Evolutionary conservation across 352 stramenopile species (phyloP).

Genomic region (Pythium phragmitis): DNA sequence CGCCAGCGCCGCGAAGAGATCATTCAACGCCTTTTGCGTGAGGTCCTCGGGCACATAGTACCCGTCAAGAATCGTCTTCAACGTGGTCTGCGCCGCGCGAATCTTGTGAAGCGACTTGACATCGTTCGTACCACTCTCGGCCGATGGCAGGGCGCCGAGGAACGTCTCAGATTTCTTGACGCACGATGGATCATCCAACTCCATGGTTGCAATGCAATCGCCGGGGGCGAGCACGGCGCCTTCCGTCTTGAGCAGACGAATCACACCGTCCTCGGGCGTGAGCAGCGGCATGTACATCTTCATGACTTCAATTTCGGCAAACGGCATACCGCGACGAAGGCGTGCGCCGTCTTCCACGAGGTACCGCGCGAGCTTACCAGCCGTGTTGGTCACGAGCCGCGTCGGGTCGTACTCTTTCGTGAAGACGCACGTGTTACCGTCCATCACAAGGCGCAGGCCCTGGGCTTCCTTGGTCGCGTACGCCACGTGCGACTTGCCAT

Average conservation of each 20-base stretch:
- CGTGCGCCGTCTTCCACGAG: constrained; percentile 96
- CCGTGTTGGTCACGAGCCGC: constrained; percentile 96
- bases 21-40: constrained; percentile 79
- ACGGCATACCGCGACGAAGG: constrained; percentile 82
- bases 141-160: constrained; percentile 68
- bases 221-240: constrained; percentile 94
- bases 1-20: constrained; percentile 77
- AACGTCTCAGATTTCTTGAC: constrained; percentile 94
- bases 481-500: constrained; percentile 96
- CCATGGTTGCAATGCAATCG: constrained; percentile 96
- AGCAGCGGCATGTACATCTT: constrained; percentile 99
- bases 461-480: constrained; percentile 94
- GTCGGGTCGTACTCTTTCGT: constrained; percentile 99
- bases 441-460: constrained; percentile 91
- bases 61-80: constrained; percentile 94
- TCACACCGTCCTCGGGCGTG: constrained; percentile 95
- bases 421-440: constrained; percentile 97
- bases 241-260: constrained; percentile 95
- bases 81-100: constrained; percentile 67
- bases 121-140: constrained; percentile 34
- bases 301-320: constrained; percentile 97
- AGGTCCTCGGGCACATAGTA: constrained; percentile 89
- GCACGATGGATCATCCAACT: constrained; percentile 97
- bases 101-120: constrained; percentile 69
- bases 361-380: constrained; percentile 99